phyloP scores from a whole-genome alignment of 208 protist genomes.

The Trypanosoma avium region DNA sequence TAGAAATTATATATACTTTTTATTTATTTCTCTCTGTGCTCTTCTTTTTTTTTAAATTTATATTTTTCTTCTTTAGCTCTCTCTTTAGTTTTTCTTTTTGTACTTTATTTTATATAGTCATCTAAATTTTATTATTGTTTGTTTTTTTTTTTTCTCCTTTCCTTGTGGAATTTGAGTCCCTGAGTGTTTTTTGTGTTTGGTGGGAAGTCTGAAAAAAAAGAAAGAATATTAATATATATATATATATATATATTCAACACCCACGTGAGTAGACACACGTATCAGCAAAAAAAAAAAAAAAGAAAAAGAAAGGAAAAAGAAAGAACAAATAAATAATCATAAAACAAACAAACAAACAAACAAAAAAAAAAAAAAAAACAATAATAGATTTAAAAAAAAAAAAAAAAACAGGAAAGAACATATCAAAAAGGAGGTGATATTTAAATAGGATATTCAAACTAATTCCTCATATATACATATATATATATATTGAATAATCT shows the following conservation, averaged over 20 bases:
- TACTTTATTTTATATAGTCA: background rate
- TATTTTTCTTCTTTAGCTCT: background rate
- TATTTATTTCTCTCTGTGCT: slow-evolving; percentile 22
- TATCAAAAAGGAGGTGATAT: too few relatives aligned
- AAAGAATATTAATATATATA: too few relatives aligned
- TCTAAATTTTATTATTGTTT: background rate
- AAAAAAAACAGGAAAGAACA: too few relatives aligned
- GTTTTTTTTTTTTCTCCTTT: background rate
- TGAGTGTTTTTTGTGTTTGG: background rate
- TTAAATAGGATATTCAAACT: too few relatives aligned
- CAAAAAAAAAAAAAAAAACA: background rate
- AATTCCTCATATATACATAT: too few relatives aligned
- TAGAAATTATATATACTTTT: slow-evolving; percentile 6
- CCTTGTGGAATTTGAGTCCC: too few relatives aligned
- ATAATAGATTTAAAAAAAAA: too few relatives aligned
- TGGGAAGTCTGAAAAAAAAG: background rate
- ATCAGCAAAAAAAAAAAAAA: background rate
- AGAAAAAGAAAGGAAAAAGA: background rate
- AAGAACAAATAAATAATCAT: background rate
- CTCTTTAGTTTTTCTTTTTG: slow-evolving; percentile 7
- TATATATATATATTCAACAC: too few relatives aligned
- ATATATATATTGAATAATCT: too few relatives aligned
- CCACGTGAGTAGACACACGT: background rate
- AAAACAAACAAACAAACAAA: background rate
- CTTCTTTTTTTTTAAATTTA: slow-evolving; percentile 5